These are phyloP conservation scores for Jaapia argillacea DNA, from an alignment of 768 basidiomycete genomes.

Conservation along the genomic window DNA sequence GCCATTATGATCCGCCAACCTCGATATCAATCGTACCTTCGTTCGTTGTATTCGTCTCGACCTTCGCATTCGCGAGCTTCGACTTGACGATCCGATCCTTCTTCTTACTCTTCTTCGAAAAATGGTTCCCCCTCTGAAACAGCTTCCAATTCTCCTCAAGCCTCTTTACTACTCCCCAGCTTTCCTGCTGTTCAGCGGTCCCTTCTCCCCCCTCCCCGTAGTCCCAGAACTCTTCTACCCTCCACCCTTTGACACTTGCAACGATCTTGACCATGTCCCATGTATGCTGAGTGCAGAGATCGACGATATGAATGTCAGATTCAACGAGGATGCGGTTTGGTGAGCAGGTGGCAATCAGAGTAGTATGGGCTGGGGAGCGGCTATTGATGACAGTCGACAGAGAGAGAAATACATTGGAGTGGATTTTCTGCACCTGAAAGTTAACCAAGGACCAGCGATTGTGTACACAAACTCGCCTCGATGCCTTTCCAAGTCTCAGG, in stretches of 20 bases:
- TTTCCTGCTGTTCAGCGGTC: slow-evolving; percentile 21
- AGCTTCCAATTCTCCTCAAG: slow-evolving; percentile 64
- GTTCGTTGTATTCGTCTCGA: no score
- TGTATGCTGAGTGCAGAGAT: slow-evolving; percentile 44
- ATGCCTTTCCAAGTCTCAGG: slow-evolving; percentile 64
- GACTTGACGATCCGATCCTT: no score
- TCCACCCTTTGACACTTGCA: slow-evolving; percentile 72
- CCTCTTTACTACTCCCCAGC: slow-evolving; percentile 57
- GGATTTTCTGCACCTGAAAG: slow-evolving; percentile 37
- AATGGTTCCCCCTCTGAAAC: slow-evolving; percentile 45
- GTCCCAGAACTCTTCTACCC: slow-evolving; percentile 52
- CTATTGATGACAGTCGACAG: slow-evolving; percentile 81
- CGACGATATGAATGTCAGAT: slow-evolving; percentile 73
- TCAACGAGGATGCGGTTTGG: slow-evolving; percentile 72
- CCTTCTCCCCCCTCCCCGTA: slow-evolving; percentile 17
- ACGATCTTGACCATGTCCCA: slow-evolving; percentile 73
- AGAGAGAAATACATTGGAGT: slow-evolving; percentile 78
- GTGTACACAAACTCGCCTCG: slow-evolving; percentile 41
- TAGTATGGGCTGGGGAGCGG: slow-evolving; percentile 50
- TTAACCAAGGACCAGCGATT: neutral
- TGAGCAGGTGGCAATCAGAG: slow-evolving; percentile 55
- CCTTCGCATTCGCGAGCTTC: no score
- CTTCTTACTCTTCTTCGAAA: slow-evolving; percentile 2
- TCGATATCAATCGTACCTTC: no score
- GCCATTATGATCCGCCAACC: no score